Evolutionary conservation across 1,139 yeast genomes (phyloP).

Genomic region (Candida labiduridarum): DNA sequence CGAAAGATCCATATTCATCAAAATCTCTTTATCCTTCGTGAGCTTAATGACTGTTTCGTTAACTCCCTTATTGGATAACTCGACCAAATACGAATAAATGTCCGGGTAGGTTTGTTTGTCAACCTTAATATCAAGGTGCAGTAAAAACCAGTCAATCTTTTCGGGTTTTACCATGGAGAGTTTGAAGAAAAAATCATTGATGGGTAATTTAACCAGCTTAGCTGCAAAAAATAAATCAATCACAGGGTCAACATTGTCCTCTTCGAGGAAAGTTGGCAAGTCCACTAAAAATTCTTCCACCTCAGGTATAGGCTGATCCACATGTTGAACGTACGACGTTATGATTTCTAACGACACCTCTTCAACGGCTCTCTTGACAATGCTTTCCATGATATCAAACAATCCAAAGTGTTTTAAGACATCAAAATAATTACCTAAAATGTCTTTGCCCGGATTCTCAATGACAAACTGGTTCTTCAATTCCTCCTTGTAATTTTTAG

Average conservation of each 20-base stretch:
- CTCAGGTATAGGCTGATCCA: conserved; percentile 4
- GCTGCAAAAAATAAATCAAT: conserved; percentile 22
- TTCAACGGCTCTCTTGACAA: conserved; percentile 24
- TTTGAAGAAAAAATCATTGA: conserved; percentile 37
- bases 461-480: conserved; percentile 1
- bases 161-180: conserved; percentile 20
- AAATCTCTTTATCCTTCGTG: conserved; percentile 16
- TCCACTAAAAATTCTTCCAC: conserved; percentile 18
- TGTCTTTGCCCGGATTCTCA: conserved; percentile 2
- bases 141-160: conserved; percentile 17
- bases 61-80: conserved; percentile 14
- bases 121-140: conserved; percentile 8
- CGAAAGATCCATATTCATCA: conserved; percentile 14
- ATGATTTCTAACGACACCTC: conserved; percentile 12
- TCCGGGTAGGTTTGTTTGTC: conserved; percentile 14
- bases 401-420: conserved; percentile 7
- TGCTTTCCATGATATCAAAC: conserved; percentile 12
- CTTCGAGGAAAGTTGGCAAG: conserved; percentile 31
- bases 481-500: not conserved
- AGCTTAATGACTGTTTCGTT: conserved; percentile 19
- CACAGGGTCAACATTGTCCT: conserved; percentile 28
- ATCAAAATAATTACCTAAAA: conserved; percentile 8
- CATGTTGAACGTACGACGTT: conserved; percentile 6
- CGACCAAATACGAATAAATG: conserved; percentile 16
- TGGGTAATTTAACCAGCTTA: conserved; percentile 17